These are phyloP conservation scores for Amanita polypyramis DNA, from an alignment of 768 basidiomycete species.

Conservation along the genomic window DNA sequence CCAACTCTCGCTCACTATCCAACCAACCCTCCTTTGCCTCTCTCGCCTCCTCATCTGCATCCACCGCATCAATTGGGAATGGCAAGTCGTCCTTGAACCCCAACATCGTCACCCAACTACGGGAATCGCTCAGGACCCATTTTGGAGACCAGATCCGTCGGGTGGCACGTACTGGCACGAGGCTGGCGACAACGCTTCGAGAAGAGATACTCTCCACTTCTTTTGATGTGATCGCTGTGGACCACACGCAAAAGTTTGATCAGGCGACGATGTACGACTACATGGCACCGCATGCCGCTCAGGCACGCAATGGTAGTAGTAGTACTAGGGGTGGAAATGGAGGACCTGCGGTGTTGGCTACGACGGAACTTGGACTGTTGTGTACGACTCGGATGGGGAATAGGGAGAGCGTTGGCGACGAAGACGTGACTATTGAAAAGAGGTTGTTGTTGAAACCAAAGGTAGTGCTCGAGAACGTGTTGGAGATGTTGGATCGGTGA, in stretches of 20 bases:
- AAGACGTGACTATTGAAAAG: conserved; percentile 39
- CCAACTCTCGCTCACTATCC: conserved; percentile 19
- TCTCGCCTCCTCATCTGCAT: conserved; percentile 7
- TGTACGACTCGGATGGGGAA: conserved; percentile 44
- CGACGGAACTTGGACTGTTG: conserved; percentile 62
- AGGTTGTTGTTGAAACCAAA: conserved; percentile 61
- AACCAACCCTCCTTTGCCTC: conserved; percentile 16
- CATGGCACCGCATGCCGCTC: conserved; percentile 20
- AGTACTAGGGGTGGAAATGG: conserved; percentile 62
- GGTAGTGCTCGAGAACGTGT: conserved; percentile 65
- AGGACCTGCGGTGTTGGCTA: conserved; percentile 47
- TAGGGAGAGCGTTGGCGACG: conserved; percentile 15
- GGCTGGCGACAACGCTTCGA: conserved; percentile 49
- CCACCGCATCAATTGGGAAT: conserved; percentile 5
- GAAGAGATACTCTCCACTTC: conserved; percentile 74
- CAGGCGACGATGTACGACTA: conserved; percentile 16
- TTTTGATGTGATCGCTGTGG: conserved; percentile 59
- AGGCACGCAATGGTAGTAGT: neutral
- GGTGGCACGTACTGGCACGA: conserved; percentile 53
- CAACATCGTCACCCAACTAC: neutral
- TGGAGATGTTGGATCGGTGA: conserved; percentile 27
- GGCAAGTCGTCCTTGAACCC: neutral
- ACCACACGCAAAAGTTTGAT: conserved; percentile 41
- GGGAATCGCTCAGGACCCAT: conserved; percentile 26
- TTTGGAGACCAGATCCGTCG: conserved; percentile 55